A percentile compares a stretch with the other conserved stretches of the same genome.
Conservation (phyloP, 257 asterid genomes). For the Rhazya stricta region DNA sequence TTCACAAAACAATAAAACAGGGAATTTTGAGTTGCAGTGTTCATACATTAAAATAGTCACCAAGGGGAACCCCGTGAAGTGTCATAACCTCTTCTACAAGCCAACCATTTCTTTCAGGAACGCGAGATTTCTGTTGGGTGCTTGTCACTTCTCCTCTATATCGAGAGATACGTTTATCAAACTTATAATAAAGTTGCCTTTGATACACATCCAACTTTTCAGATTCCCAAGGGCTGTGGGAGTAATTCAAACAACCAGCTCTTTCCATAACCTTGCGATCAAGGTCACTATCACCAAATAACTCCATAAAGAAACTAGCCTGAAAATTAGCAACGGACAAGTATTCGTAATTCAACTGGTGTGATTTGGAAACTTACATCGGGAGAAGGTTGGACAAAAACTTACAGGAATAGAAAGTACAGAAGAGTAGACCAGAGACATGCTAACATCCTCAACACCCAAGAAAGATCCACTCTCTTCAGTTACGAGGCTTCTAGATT, state of each 20-base stretch:
- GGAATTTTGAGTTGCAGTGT: not conserved
- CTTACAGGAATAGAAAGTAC: constrained; percentile 83
- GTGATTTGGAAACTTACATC: not conserved
- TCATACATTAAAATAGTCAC: constrained; percentile 85
- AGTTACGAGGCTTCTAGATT: constrained; percentile 46
- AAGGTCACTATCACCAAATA: constrained; percentile 75
- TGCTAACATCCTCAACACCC: constrained; percentile 65
- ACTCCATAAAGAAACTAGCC: constrained; percentile 87
- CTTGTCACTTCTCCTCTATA: constrained; percentile 93
- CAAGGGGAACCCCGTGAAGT: constrained; percentile 90
- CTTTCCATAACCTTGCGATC: constrained; percentile 88
- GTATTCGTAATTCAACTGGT: not conserved
- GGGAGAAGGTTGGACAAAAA: constrained; percentile 12
- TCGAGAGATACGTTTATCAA: constrained; percentile 70
- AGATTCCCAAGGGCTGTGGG: constrained; percentile 88
- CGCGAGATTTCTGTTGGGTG: constrained; percentile 84
- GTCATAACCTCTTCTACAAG: constrained; percentile 95
- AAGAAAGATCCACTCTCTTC: constrained; percentile 71
- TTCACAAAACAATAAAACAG: not conserved
- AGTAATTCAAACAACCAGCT: constrained; percentile 81
- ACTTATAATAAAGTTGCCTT: constrained; percentile 84
- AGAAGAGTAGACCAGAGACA: constrained; percentile 70
- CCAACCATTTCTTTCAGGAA: constrained; percentile 64
- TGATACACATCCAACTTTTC: constrained; percentile 77
- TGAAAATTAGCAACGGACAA: constrained; percentile 26